Base-by-base conservation (phyloP, 2,329 filamentous ascomycete genomes). In the Ceratocystis huliohia region DNA sequence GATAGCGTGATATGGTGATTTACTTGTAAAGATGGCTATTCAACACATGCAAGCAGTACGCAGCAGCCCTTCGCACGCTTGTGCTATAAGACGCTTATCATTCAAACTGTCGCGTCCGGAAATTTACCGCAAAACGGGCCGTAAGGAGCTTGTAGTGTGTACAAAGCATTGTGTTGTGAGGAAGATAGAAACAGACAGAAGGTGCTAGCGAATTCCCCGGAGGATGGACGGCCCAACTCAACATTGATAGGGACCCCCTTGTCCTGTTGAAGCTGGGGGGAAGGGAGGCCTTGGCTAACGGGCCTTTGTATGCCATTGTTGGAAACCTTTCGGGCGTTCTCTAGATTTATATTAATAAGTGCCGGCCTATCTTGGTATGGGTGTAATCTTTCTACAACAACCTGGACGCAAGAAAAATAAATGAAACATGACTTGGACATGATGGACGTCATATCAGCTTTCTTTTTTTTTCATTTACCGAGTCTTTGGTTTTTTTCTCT, bases 101-200 rank as follows among this genome's bases (percentile, higher is more conserved):
- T n/a, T 48, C 10, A 20, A 46, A 20, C 44, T 63, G 33, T 20
- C 17, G 28, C 61, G 22, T 48, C 61, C 61, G 61, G 61, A 1
- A 30, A 48, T 63, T 63, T 63, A 30, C 30, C 61, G 44, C 61
- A 17, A 63, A 63, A 50, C 44, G 44, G 61, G 61, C 44, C 61
- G 61, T 63, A 63, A 50, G 37, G 28, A 33, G 53, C 8, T 28
- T 15, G 22, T 17, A 59, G 17, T 4, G 10, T 17, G 22, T 15
- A 63, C 41, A 45, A 48, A 46, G 30, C 44, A 63, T 48, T 48
- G 28, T 59, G 61, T n/a, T 33, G 53, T 7, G 15, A n/a, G 53
- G 53, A 33, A 7, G 25, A 37, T 30, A 33, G 17, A 48, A 33
- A 41, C 22, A 61, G 33, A 20, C 41, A 45, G 44, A 61, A 65